Evolutionary conservation across 2,329 filamentous ascomycete genomes (phyloP), one percentile per base, ranked within the genome.

Genomic region (Trichoderma sp.): DNA sequence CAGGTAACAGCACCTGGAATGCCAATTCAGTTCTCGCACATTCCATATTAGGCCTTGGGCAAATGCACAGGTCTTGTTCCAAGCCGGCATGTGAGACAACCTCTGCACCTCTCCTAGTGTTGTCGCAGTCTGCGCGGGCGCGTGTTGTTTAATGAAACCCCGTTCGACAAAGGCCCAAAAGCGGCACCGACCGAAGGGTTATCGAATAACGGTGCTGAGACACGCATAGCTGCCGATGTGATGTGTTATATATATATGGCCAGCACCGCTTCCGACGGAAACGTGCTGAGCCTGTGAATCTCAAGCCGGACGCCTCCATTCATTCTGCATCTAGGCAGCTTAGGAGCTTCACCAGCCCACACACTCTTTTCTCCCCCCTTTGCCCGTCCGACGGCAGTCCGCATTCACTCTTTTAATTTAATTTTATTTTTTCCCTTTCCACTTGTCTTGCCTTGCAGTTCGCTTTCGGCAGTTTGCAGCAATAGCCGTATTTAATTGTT

Each of bases 161-260:
- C 60, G 26, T 71, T 60, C 60, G 51, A 32, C 68, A 71, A 26
- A 71, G 68, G 60, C 68, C 58, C 58, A 57, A 21, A n/a, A 43
- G 60, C 68, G 68, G 68, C 67, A 70, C 67, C 67, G 57, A 70
- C 67, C 57, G 67, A 70, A 70, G 67, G 67, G 67, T 43, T 70
- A 53, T 53, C 67, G 67, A 70, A 62, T 62, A 43, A 70, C 60
- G 67, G 43, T 36, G 67, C 67, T 62, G 12, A 70, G 67, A 62
- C 67, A 70, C 57, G 67, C 67, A 53, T 53, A 61, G 57, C 32
- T 70, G 67, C 67, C 57, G 67, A 64, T 57, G 47, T 57, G 68
- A 43, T 39, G 60, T 56, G 60, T 64, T 64, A 63, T 57, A 63
- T 70, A 56, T 43, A 65, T 71, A 60, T 61, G 28, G 30, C 68